phyloP scores from a whole-genome alignment of 2,329 filamentous ascomycete species.

The Sporothrix dimorphospora region DNA sequence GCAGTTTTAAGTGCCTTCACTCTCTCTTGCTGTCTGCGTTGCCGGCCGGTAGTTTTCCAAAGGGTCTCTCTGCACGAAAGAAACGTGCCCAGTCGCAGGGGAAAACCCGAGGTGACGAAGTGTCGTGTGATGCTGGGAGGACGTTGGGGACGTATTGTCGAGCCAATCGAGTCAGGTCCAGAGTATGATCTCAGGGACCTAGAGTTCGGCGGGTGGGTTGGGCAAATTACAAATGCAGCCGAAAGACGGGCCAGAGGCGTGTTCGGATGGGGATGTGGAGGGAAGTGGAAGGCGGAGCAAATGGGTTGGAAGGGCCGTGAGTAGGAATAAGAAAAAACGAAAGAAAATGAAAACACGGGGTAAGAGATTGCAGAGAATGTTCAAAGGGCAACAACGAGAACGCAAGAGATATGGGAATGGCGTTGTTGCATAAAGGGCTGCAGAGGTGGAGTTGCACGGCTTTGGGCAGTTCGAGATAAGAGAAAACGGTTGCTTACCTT shows the following conservation, averaged over 20 bases:
- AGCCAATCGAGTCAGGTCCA: slow-evolving; percentile 4
- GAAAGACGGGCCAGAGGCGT: slow-evolving; percentile 2
- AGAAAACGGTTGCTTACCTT: slow-evolving; percentile 14
- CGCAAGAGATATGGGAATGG: slow-evolving; percentile 16
- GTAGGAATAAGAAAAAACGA: background rate
- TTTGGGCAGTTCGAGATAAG: slow-evolving; percentile 21
- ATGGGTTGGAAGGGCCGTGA: background rate
- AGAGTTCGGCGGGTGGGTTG: background rate
- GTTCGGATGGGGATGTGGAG: background rate
- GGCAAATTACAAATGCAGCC: slow-evolving; percentile 13
- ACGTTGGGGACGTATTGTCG: background rate
- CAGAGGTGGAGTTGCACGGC: slow-evolving; percentile 14
- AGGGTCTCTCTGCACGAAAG: background rate
- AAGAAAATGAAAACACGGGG: slow-evolving; percentile 3
- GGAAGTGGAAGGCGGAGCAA: background rate
- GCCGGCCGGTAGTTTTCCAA: background rate
- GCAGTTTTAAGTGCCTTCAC: background rate
- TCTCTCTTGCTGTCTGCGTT: background rate
- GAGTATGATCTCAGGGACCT: background rate
- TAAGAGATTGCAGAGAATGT: background rate
- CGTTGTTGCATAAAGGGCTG: slow-evolving; percentile 1
- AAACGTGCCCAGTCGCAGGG: slow-evolving; percentile 5
- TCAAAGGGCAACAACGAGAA: background rate
- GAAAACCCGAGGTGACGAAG: background rate
- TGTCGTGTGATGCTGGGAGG: slow-evolving; percentile 22